Evolutionary conservation across 371 early-diverging fungal species (phyloP), one percentile per base, ranked within the genome.

Genomic region (Mortierella sp.): DNA sequence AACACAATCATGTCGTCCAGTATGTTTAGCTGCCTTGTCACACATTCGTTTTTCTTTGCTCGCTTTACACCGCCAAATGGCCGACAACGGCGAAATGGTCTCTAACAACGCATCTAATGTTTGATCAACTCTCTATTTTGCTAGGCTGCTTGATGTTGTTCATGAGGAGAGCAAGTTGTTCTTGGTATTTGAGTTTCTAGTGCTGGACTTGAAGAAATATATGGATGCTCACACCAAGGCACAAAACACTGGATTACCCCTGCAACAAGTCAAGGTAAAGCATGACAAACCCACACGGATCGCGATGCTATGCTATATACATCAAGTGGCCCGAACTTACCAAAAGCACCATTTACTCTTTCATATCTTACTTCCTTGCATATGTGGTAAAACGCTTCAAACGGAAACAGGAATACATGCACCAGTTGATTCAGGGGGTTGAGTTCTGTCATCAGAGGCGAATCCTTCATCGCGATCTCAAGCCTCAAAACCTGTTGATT

Each of bases 101-200:
- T 8, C 11, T 68, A 0, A 41, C 35, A 10, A 58, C n/a, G 10
- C 27, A 70, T 43, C 44, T 11, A 8, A 27, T 78, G 18, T 51
- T 70, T 56, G 32, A 44, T 43, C 21, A 8, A 6, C 8, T 41
- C 44, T n/a, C 18, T 14, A 54, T 24, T n/a, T 63, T 77, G 38
- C 32, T 74, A 97, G 98, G 68, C 89, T 99, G 72, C 81, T 95
- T 32, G 99, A 99, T 84, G 96, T 99, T 68, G 94, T 98, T 58
- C 96, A 99, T 89, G 94, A 93, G 71, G 84, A 84, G 38, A 81
- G 93, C 44, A 96, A 96, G 83, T 93, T 99, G 38, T 99, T 97
- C 89, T 90, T 99, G 44, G 99, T 99, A 5, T 99, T 99, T 88
- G 99, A 99, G 88, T 99, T 94, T 87, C 89, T 97, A 70, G 99